Percentiles rank a stretch among this genome's conserved stretches.
Evolutionary conservation across 108 stramenopile genomes (phyloP).

Genomic region (Stephanodiscus triporus): DNA sequence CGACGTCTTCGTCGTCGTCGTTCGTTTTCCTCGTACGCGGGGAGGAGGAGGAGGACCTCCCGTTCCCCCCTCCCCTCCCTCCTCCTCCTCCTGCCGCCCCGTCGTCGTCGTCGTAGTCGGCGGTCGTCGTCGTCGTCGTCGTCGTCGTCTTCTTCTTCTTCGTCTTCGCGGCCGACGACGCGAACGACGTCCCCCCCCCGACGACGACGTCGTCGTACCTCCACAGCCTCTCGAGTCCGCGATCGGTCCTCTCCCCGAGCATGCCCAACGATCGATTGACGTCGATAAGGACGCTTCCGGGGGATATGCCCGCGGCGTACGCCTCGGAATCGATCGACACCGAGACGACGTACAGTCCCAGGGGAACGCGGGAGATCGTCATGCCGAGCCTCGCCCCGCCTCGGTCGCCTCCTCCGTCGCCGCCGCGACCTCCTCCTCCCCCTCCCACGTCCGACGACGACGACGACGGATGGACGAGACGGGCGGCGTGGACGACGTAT

Average conservation of each 20-base stretch:
- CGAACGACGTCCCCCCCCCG: too few species aligned
- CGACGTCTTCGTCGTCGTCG: neutral
- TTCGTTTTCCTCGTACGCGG: too few species aligned
- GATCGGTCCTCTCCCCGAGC: conserved; percentile 72
- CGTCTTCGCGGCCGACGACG: neutral
- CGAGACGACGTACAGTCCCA: conserved; percentile 70
- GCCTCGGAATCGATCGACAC: conserved; percentile 60
- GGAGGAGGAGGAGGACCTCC: neutral
- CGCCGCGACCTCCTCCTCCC: neutral
- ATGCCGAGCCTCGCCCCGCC: conserved; percentile 57
- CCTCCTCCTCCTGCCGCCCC: neutral
- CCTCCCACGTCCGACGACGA: neutral
- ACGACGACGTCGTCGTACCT: conserved; percentile 53
- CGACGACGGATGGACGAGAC: neutral
- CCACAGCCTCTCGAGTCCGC: conserved; percentile 81
- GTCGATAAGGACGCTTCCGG: conserved; percentile 59
- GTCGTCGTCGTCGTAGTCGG: neutral
- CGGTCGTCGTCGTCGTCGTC: neutral
- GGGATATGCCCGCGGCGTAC: conserved; percentile 57
- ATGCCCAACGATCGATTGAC: conserved; percentile 69
- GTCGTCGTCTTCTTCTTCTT: too few species aligned
- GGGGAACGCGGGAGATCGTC: conserved; percentile 65
- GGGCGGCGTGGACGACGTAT: neutral
- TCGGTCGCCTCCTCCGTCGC: neutral
- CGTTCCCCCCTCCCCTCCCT: neutral